These are phyloP conservation scores for Dothidotthia symphoricarpi DNA, from an alignment of 2,329 filamentous ascomycete genomes.

Conservation along the genomic window DNA sequence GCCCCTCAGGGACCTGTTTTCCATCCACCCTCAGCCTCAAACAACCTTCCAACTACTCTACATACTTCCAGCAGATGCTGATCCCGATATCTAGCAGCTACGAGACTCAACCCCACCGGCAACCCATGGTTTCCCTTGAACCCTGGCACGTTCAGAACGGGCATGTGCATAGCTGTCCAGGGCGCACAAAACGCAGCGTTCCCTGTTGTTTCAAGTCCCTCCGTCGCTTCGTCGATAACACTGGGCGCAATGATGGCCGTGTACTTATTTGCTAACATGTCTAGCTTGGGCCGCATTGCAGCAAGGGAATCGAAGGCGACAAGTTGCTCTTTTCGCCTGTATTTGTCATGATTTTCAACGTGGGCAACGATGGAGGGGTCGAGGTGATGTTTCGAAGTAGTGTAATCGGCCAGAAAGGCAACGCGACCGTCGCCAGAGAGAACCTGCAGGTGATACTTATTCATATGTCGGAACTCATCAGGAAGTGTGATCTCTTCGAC, in stretches of 20 bases:
- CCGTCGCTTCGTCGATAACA: slow-evolving; percentile 59
- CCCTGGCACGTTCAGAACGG: slow-evolving; percentile 63
- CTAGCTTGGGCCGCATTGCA: slow-evolving; percentile 54
- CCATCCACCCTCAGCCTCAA: slow-evolving; percentile 35
- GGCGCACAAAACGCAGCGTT: slow-evolving; percentile 53
- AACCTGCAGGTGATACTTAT: slow-evolving; percentile 54
- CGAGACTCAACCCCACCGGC: slow-evolving; percentile 59
- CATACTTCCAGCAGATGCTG: slow-evolving; percentile 29
- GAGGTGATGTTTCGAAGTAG: slow-evolving; percentile 49
- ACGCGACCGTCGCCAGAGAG: slow-evolving; percentile 54
- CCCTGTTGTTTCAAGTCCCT: slow-evolving; percentile 56
- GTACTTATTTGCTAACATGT: slow-evolving; percentile 53
- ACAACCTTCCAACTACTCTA: slow-evolving; percentile 29
- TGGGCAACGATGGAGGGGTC: slow-evolving; percentile 48
- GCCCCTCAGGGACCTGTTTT: too few species aligned
- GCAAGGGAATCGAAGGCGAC: slow-evolving; percentile 58
- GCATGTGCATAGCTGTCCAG: slow-evolving; percentile 59
- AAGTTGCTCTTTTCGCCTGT: slow-evolving; percentile 51
- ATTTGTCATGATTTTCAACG: slow-evolving; percentile 50
- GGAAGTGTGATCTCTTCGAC: slow-evolving; percentile 59
- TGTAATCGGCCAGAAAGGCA: slow-evolving; percentile 57
- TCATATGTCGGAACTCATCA: slow-evolving; percentile 49
- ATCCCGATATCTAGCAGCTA: slow-evolving; percentile 42
- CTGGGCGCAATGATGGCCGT: slow-evolving; percentile 59
- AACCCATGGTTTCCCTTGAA: slow-evolving; percentile 58